These are phyloP conservation scores for Vanrija humicola DNA, from an alignment of 1,284 basidiomycete genomes.

Conservation along the genomic window DNA sequence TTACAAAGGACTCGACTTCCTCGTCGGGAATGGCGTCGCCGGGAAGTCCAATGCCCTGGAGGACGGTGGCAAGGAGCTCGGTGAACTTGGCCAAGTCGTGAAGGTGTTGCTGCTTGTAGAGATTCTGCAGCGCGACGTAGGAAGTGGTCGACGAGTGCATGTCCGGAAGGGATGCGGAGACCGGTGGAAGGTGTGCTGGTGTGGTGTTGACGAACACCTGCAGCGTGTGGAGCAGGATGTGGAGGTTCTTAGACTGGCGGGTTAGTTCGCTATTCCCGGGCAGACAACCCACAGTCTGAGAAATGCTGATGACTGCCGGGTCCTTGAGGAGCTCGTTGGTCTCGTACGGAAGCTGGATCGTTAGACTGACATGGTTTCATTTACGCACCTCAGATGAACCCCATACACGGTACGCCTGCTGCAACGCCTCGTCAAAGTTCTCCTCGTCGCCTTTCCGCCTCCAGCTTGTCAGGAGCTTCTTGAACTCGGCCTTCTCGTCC, in stretches of 20 bases:
- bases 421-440: slow-evolving; percentile 90
- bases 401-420: slow-evolving; percentile 73
- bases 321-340: slow-evolving; percentile 64
- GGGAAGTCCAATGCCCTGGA: slow-evolving; percentile 34
- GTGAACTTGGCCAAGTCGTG: slow-evolving; percentile 40
- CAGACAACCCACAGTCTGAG: slow-evolving; percentile 37
- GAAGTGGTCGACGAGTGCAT: slow-evolving; percentile 87
- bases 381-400: slow-evolving; percentile 57
- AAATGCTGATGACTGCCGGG: slow-evolving; percentile 52
- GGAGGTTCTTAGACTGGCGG: slow-evolving; percentile 63
- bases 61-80: slow-evolving; percentile 35
- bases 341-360: slow-evolving; percentile 60
- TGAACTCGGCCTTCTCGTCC: slow-evolving; percentile 75
- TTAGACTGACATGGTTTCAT: neutral
- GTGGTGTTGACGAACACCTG: slow-evolving; percentile 53
- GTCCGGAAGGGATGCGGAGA: slow-evolving; percentile 75
- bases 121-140: slow-evolving; percentile 56
- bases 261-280: neutral
- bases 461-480: slow-evolving; percentile 50
- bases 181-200: slow-evolving; percentile 55
- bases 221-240: slow-evolving; percentile 78
- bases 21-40: slow-evolving; percentile 52
- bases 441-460: slow-evolving; percentile 75
- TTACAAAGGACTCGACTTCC: slow-evolving; percentile 76
- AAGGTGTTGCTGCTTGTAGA: slow-evolving; percentile 44